phyloP scores from a whole-genome alignment of 768 basidiomycete genomes.

The Gyrodon lividus region DNA sequence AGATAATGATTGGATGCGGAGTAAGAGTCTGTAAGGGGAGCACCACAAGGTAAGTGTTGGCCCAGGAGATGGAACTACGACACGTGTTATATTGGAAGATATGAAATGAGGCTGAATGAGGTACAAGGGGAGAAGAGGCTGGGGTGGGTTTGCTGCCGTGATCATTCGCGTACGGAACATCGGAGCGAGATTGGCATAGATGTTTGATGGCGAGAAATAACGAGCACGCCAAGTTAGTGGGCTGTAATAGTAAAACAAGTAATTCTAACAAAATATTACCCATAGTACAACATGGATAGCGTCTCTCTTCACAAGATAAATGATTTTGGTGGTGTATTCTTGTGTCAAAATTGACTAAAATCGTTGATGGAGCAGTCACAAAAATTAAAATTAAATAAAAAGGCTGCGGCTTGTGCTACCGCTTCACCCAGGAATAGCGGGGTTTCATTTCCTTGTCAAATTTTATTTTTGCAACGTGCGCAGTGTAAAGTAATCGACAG shows the following conservation, averaged over 20 bases:
- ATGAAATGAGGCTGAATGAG: constrained; percentile 1
- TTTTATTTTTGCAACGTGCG: constrained; percentile 28
- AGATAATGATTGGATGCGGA: not conserved
- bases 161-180: constrained; percentile 18
- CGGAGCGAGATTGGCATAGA: constrained; percentile 21
- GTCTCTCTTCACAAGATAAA: not conserved
- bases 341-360: too few relatives aligned
- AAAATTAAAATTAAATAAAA: too few relatives aligned
- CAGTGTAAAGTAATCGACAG: constrained; percentile 8
- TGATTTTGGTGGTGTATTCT: not conserved
- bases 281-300: not conserved
- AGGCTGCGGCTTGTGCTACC: constrained; percentile 3
- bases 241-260: constrained; percentile 11
- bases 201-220: not conserved
- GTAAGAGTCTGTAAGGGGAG: not conserved
- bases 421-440: constrained; percentile 32
- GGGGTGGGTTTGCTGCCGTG: constrained; percentile 14
- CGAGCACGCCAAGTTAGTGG: constrained; percentile 9
- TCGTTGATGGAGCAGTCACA: too few relatives aligned
- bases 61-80: constrained; percentile 1
- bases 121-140: not conserved
- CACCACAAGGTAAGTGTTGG: not conserved
- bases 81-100: constrained; percentile 3
- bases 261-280: not conserved
- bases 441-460: constrained; percentile 34